These are phyloP conservation scores for Sporothrix phasma DNA, from an alignment of 2,329 filamentous ascomycete species.

Conservation along the genomic window DNA sequence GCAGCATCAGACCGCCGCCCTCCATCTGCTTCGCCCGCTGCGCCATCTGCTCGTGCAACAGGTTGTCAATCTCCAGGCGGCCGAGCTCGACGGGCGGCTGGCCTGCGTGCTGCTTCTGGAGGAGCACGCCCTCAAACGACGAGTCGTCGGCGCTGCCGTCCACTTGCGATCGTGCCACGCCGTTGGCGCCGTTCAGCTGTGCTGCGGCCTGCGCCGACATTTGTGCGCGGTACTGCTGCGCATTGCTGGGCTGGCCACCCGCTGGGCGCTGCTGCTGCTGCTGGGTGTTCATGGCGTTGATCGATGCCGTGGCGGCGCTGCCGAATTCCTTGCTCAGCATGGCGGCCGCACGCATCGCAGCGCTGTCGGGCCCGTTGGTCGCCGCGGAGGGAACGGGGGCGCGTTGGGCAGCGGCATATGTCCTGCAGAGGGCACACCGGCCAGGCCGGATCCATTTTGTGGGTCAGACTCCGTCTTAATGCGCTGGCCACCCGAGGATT, in stretches of 20 bases:
- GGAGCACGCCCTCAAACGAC: conserved; percentile 50
- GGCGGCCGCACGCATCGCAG: conserved; percentile 45
- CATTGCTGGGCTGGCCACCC: neutral
- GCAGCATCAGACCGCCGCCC: conserved; percentile 66
- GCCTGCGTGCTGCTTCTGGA: conserved; percentile 45
- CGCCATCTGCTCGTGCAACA: conserved; percentile 59
- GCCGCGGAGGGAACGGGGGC: conserved; percentile 27
- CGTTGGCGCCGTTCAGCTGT: conserved; percentile 34
- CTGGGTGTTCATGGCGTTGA: conserved; percentile 42
- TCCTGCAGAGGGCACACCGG: neutral
- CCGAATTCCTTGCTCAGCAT: conserved; percentile 53
- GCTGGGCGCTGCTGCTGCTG: conserved; percentile 19
- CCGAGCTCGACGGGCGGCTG: conserved; percentile 45
- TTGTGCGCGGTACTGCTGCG: conserved; percentile 29
- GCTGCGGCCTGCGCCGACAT: conserved; percentile 27
- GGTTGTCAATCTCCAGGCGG: conserved; percentile 53
- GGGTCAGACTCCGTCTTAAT: conserved; percentile 18
- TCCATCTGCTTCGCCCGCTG: conserved; percentile 59
- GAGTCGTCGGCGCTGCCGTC: conserved; percentile 63
- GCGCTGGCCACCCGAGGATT: conserved; percentile 17
- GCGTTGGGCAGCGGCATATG: conserved; percentile 18
- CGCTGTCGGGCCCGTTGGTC: conserved; percentile 27
- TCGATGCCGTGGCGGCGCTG: conserved; percentile 53
- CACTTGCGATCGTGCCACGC: conserved; percentile 48
- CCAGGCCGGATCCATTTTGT: neutral